Percentiles rank a stretch among this genome's conserved stretches.
phyloP scores from a whole-genome alignment of 176 grass and related monocot genomes.

The Cocos nucifera region DNA sequence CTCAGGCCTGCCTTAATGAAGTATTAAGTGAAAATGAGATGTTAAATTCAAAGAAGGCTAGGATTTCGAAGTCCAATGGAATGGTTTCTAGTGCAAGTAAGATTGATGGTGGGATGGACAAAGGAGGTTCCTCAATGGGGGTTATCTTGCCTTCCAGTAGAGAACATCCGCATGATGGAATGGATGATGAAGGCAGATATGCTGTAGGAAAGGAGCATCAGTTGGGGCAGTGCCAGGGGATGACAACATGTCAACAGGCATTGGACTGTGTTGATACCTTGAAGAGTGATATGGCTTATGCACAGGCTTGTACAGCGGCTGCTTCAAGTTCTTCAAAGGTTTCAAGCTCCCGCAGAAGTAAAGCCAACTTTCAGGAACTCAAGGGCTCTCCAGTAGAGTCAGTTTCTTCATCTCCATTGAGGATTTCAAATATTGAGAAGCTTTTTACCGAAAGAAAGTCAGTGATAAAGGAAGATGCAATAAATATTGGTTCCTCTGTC shows the following conservation, averaged over 20 bases:
- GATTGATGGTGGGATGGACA: background rate
- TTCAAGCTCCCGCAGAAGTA: constrained; percentile 42
- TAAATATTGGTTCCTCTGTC: constrained; percentile 39
- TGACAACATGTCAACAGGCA: constrained; percentile 16
- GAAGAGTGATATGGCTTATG: constrained; percentile 34
- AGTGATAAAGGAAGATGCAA: constrained; percentile 37
- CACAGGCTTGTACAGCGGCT: constrained; percentile 41
- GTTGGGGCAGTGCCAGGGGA: constrained; percentile 15
- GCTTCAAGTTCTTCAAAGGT: constrained; percentile 81
- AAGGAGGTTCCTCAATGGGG: constrained; percentile 10
- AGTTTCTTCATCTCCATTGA: constrained; percentile 61
- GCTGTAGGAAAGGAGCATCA: constrained; percentile 33
- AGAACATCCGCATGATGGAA: constrained; percentile 29
- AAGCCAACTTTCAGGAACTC: constrained; percentile 36
- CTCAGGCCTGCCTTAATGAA: constrained; percentile 27
- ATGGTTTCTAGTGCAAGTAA: background rate
- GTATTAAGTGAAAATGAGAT: constrained; percentile 27
- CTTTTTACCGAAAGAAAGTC: constrained; percentile 38
- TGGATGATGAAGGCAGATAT: constrained; percentile 22
- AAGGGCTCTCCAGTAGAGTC: constrained; percentile 56
- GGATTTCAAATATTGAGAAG: constrained; percentile 49
- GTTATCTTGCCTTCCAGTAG: constrained; percentile 27
- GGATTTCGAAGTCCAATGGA: constrained; percentile 14
- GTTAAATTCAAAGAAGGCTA: constrained; percentile 39
- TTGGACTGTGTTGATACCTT: constrained; percentile 24